These are phyloP conservation scores for Geotrichum carabidarum DNA, from an alignment of 1,139 yeast genomes.

Conservation along the genomic window DNA sequence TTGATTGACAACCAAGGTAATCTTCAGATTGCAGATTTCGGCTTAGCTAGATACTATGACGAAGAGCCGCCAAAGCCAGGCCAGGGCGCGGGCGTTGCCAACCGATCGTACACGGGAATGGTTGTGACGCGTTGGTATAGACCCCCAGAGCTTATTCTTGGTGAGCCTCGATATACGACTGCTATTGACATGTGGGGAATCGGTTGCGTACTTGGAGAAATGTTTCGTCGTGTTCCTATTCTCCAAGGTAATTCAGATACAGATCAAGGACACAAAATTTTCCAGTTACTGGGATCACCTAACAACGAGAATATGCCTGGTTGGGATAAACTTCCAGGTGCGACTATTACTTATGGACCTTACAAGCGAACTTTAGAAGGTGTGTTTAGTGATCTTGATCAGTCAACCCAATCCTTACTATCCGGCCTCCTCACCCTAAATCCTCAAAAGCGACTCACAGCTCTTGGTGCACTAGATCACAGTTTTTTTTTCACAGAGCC, in stretches of 20 bases:
- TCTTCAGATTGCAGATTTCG: slow-evolving; percentile 88
- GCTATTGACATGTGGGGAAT: slow-evolving; percentile 97
- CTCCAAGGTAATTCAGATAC: slow-evolving; percentile 79
- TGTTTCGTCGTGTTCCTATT: slow-evolving; percentile 76
- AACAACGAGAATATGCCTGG: slow-evolving; percentile 59
- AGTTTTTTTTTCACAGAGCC: slow-evolving; percentile 65
- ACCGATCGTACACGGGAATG: slow-evolving; percentile 72
- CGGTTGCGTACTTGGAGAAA: slow-evolving; percentile 93
- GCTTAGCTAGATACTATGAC: slow-evolving; percentile 75
- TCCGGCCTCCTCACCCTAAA: slow-evolving; percentile 43
- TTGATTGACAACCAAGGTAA: slow-evolving; percentile 71
- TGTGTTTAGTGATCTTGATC: slow-evolving; percentile 38
- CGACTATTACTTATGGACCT: slow-evolving; percentile 38
- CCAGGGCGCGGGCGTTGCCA: slow-evolving; percentile 54
- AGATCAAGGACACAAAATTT: slow-evolving; percentile 84
- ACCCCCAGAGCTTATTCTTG: slow-evolving; percentile 86
- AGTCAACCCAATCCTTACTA: slow-evolving; percentile 31
- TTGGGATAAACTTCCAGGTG: slow-evolving; percentile 60
- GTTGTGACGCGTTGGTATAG: slow-evolving; percentile 98
- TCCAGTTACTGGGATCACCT: slow-evolving; percentile 80
- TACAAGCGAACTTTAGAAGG: slow-evolving; percentile 54
- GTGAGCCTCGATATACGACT: slow-evolving; percentile 81
- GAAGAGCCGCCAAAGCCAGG: slow-evolving; percentile 61
- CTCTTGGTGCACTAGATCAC: slow-evolving; percentile 69
- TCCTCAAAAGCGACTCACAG: slow-evolving; percentile 70